phyloP scores from a whole-genome alignment of 148 eudicot genomes.

The Vaccinium myrtillus region DNA sequence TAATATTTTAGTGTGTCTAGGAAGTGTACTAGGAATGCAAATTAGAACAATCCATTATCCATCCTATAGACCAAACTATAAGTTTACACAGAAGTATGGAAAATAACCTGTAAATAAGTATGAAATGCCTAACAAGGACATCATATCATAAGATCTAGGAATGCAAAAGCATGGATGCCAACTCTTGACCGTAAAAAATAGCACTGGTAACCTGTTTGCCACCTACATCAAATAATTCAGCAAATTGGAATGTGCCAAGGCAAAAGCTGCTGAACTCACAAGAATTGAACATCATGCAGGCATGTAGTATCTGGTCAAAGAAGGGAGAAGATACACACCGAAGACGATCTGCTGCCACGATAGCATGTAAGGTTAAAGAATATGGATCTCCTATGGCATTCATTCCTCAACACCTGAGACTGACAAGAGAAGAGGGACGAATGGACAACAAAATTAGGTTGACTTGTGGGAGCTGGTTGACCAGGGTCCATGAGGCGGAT shows the following conservation, averaged over 20 bases:
- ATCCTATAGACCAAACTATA: slow-evolving; percentile 9
- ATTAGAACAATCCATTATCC: background rate
- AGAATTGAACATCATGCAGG: slow-evolving; percentile 73
- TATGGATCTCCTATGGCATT: slow-evolving; percentile 62
- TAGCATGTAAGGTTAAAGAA: slow-evolving; percentile 55
- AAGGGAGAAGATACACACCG: slow-evolving; percentile 73
- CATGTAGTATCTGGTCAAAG: slow-evolving; percentile 64
- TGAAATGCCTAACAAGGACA: slow-evolving; percentile 11
- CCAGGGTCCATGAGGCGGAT: background rate
- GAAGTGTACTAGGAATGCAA: background rate
- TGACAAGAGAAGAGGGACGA: slow-evolving; percentile 54
- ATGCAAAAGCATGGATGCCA: slow-evolving; percentile 71
- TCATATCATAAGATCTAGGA: slow-evolving; percentile 69
- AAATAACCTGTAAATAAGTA: background rate
- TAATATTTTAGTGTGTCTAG: background rate
- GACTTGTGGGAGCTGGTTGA: slow-evolving; percentile 64
- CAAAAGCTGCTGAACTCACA: slow-evolving; percentile 67
- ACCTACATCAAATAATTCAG: slow-evolving; percentile 61
- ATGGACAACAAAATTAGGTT: slow-evolving; percentile 57
- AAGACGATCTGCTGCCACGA: slow-evolving; percentile 61
- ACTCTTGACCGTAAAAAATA: slow-evolving; percentile 55
- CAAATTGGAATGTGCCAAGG: slow-evolving; percentile 72
- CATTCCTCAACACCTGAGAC: slow-evolving; percentile 78
- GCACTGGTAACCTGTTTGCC: slow-evolving; percentile 66
- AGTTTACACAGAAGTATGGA: background rate